Evolutionary conservation across 306 rosid species (phyloP).

Genomic region (Vigna reflexopilosa): DNA sequence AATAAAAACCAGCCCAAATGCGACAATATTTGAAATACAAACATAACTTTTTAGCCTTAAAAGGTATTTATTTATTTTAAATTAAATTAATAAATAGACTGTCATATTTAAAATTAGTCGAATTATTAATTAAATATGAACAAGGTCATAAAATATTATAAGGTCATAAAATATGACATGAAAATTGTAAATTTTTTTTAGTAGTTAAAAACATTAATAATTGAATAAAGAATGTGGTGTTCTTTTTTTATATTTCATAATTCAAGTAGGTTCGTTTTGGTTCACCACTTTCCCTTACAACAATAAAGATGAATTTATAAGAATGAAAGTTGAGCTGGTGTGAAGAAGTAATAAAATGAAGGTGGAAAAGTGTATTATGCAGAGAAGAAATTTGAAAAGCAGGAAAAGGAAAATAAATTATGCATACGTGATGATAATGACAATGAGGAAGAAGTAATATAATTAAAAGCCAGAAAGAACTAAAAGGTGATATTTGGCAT

Average conservation of each 20-base stretch:
- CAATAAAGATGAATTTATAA: not conserved
- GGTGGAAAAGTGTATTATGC: not conserved
- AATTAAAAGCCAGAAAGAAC: slow-evolving; percentile 13
- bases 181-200: too few relatives aligned
- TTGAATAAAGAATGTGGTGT: not conserved
- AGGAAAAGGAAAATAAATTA: slow-evolving; percentile 6
- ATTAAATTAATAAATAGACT: not conserved
- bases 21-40: too few relatives aligned
- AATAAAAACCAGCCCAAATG: not conserved
- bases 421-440: slow-evolving; percentile 4
- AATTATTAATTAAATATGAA: not conserved
- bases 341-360: not conserved
- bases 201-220: not conserved
- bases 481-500: slow-evolving; percentile 38
- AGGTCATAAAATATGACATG: not conserved
- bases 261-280: too few relatives aligned
- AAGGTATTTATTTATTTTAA: not conserved
- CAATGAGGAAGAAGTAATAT: not conserved
- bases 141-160: not conserved
- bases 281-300: not conserved
- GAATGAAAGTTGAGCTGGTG: not conserved
- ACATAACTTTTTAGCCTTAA: not conserved
- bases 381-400: not conserved
- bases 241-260: not conserved
- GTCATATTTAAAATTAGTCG: too few relatives aligned